Evolutionary conservation across 169 alveolate genomes (phyloP), one percentile per base, ranked within the genome.

Genomic region (Plasmodium fragile): DNA sequence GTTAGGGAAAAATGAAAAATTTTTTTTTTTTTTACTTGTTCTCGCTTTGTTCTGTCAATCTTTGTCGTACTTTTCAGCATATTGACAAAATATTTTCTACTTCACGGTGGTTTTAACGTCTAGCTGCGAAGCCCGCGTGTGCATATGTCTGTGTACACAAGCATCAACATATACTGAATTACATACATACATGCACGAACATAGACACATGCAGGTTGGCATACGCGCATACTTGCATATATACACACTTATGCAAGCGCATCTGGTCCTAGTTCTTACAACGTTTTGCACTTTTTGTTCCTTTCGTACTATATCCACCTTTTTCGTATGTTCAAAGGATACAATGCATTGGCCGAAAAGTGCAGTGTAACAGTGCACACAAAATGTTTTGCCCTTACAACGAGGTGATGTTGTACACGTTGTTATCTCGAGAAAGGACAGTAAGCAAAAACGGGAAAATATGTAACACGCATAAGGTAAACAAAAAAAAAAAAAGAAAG

Each of bases 11-110:
- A 25, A 55, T 77, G 80, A n/a, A 41, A 25, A 77, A 34, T 34
- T 55, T 16, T 4, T 13, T 16, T 4, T 13, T 73, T 70, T 32
- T 77, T 87, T 87, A 87, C 93, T 87, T 87, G 90, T 77, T 87
- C 93, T 87, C 93, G 93, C 72, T 75, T 78, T 87, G 87, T 59
- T 78, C 85, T 87, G 71, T 87, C 87, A 53, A 52, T 77, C 71
- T 87, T 87, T 55, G 81, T 71, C 10, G 89, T 87, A 87, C 53
- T 87, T 87, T 87, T 87, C 93, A 87, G 65, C 93, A 87, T 87
- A 87, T 87, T 87, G 93, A 87, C 80, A 87, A 78, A 83, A 72
- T 84, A 3, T 53, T 87, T 79, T 69, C 43, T 69, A 87, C 72
- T 77, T 87, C 43, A 32, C 41, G 49, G 70, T 75, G 77, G 43